Evolutionary conservation across 2,329 filamentous ascomycete genomes (phyloP).

Genomic region (Xylariales sp.): DNA sequence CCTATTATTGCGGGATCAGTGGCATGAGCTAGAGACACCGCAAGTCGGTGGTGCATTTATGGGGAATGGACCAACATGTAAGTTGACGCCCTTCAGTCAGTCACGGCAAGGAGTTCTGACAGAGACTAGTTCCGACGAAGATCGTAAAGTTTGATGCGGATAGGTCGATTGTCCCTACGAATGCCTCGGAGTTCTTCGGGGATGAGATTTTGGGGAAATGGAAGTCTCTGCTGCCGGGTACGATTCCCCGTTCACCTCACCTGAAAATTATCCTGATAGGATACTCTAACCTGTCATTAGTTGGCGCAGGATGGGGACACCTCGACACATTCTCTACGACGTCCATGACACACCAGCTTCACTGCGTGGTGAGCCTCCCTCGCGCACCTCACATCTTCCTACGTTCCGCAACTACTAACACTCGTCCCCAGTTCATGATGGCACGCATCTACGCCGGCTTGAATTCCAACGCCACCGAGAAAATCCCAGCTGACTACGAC

Average conservation of each 20-base stretch:
- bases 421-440: conserved; percentile 31
- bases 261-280: too few species aligned
- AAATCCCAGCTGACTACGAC: conserved; percentile 23
- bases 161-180: conserved; percentile 29
- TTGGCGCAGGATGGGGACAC: conserved; percentile 32
- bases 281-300: too few species aligned
- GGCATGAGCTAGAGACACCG: conserved; percentile 18
- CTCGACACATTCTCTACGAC: conserved; percentile 33
- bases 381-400: not conserved
- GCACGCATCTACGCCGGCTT: conserved; percentile 27
- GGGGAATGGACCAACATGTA: conserved; percentile 29
- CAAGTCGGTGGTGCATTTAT: conserved; percentile 33
- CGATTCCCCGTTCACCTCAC: not conserved
- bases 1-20: conserved; percentile 24
- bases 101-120: not conserved
- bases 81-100: too few species aligned
- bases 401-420: too few species aligned
- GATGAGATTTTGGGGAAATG: conserved; percentile 29
- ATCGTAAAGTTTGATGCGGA: conserved; percentile 30
- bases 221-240: conserved; percentile 32
- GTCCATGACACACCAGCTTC: conserved; percentile 32
- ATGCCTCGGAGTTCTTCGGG: conserved; percentile 32
- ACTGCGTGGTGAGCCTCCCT: conserved; percentile 25
- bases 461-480: conserved; percentile 12
- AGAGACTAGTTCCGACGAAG: conserved; percentile 23